These are phyloP conservation scores for Colletotrichum higginsianum DNA, from an alignment of 2,329 filamentous ascomycete genomes.

Conservation along the genomic window DNA sequence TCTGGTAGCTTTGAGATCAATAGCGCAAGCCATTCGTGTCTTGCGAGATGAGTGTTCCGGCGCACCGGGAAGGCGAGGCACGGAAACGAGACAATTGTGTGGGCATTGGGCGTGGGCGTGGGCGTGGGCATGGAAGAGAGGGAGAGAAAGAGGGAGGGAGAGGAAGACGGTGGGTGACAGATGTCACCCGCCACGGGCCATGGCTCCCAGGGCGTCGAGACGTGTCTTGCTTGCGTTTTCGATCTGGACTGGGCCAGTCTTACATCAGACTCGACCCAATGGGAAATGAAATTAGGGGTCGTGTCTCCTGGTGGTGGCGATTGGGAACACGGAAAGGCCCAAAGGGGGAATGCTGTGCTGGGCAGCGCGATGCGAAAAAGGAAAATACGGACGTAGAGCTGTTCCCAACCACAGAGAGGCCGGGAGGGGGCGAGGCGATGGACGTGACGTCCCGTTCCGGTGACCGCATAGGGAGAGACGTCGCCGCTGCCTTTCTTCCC, in stretches of 20 bases:
- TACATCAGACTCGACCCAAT: not conserved
- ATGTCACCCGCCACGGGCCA: not conserved
- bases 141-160: not conserved
- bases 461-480: not conserved
- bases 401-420: slow-evolving; percentile 12
- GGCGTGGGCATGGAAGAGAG: too few relatives aligned
- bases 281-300: slow-evolving; percentile 8
- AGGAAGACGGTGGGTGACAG: not conserved
- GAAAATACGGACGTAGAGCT: slow-evolving; percentile 18
- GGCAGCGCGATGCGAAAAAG: slow-evolving; percentile 21
- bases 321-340: not conserved
- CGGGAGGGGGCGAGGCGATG: not conserved
- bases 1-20: not conserved
- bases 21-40: slow-evolving; percentile 6
- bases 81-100: too few relatives aligned
- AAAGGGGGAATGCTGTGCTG: slow-evolving; percentile 5
- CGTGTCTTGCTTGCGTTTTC: slow-evolving; percentile 30
- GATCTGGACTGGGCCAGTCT: not conserved
- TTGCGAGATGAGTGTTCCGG: not conserved
- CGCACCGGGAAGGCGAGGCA: not conserved
- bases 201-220: slow-evolving; percentile 21
- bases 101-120: not conserved
- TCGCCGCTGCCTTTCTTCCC: too few relatives aligned
- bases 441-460: not conserved
- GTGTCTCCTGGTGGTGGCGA: not conserved